Evolutionary conservation across 257 asterid genomes (phyloP).

Genomic region (Solanum acaule): DNA sequence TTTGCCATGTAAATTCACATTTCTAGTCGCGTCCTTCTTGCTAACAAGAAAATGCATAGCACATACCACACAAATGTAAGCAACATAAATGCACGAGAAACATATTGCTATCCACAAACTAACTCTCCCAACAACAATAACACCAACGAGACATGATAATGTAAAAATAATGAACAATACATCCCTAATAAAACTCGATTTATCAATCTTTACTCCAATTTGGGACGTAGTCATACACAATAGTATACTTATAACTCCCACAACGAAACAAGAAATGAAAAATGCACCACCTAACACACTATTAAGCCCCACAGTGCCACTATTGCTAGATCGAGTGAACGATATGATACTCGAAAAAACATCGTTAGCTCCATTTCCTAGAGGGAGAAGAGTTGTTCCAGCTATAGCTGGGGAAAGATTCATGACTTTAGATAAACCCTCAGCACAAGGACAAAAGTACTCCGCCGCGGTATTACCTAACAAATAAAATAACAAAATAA

Average conservation of each 20-base stretch:
- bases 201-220: constrained; percentile 19
- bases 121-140: constrained; percentile 30
- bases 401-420: constrained; percentile 68
- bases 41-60: constrained; percentile 34
- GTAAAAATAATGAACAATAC: constrained; percentile 50
- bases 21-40: constrained; percentile 7
- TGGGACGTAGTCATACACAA: constrained; percentile 15
- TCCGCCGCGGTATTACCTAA: constrained; percentile 65
- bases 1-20: not conserved
- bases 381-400: constrained; percentile 77
- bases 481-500: constrained; percentile 46
- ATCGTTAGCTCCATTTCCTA: constrained; percentile 83
- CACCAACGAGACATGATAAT: constrained; percentile 36
- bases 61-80: constrained; percentile 45
- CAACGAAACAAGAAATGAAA: constrained; percentile 64
- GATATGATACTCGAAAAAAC: constrained; percentile 58
- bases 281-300: constrained; percentile 77
- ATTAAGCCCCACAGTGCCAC: constrained; percentile 57
- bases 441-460: constrained; percentile 66
- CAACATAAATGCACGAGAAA: constrained; percentile 34
- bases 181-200: constrained; percentile 57
- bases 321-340: constrained; percentile 33
- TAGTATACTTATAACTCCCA: constrained; percentile 47
- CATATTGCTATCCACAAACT: constrained; percentile 42
- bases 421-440: constrained; percentile 32